phyloP scores from a whole-genome alignment of 164 flowering plant species.

The Buxus sempervirens region DNA sequence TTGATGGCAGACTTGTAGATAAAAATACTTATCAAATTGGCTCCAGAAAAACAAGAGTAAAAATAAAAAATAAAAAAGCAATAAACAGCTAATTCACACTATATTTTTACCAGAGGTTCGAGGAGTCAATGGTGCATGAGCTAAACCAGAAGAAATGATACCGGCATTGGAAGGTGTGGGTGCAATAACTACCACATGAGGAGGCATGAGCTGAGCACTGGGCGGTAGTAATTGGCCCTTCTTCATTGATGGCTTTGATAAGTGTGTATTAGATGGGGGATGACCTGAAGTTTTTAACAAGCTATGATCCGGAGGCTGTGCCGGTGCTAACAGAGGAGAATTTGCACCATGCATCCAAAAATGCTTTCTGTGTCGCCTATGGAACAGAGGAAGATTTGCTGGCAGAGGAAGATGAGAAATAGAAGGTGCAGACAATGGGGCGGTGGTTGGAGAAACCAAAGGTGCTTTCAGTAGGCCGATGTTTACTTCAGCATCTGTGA shows the following conservation, averaged over 20 bases:
- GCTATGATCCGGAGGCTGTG: conserved; percentile 48
- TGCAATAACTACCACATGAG: conserved; percentile 32
- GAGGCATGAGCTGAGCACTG: conserved; percentile 26
- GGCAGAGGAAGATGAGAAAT: conserved; percentile 38
- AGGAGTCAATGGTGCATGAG: conserved; percentile 80
- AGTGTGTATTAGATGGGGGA: conserved; percentile 42
- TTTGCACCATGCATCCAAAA: conserved; percentile 27
- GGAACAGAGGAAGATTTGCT: conserved; percentile 30
- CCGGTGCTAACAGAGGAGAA: conserved; percentile 23
- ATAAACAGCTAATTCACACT: neutral
- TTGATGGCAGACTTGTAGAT: neutral
- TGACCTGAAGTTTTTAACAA: conserved; percentile 41
- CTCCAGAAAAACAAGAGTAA: neutral
- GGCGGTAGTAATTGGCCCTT: conserved; percentile 34
- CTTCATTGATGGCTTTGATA: conserved; percentile 52
- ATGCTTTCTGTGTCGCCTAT: conserved; percentile 25
- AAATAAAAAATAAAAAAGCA: neutral
- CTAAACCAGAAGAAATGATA: conserved; percentile 44
- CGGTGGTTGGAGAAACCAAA: conserved; percentile 18
- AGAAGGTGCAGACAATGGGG: conserved; percentile 24
- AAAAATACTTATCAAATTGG: neutral
- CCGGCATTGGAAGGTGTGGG: conserved; percentile 39
- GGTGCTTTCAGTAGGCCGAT: conserved; percentile 20
- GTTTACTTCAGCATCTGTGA: conserved; percentile 25
- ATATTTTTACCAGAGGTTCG: conserved; percentile 44